Evolutionary conservation across 2,329 filamentous ascomycete genomes (phyloP).

Genomic region (Fonsecaea pedrosoi): DNA sequence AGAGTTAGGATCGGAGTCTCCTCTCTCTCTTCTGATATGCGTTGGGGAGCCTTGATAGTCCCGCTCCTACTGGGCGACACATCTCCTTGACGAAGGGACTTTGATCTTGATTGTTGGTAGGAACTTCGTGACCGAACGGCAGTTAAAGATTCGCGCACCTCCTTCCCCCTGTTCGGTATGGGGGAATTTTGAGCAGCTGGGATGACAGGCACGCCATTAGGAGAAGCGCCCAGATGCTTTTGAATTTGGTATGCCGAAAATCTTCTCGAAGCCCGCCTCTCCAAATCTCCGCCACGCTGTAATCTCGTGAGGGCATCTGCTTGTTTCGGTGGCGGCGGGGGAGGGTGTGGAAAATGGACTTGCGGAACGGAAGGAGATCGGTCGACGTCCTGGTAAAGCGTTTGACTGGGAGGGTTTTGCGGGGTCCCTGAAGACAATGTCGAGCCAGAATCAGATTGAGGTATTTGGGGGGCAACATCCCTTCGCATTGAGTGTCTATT

Average conservation of each 20-base stretch:
- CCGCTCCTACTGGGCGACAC: constrained; percentile 65
- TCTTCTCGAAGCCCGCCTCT: constrained; percentile 86
- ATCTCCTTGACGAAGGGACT: constrained; percentile 62
- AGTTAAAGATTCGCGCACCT: constrained; percentile 83
- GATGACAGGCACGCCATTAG: constrained; percentile 84
- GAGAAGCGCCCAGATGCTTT: constrained; percentile 82
- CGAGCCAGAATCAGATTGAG: constrained; percentile 50
- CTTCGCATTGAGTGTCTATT: constrained; percentile 31
- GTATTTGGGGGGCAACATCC: constrained; percentile 30
- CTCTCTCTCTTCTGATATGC: constrained; percentile 65
- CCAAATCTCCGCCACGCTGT: constrained; percentile 89
- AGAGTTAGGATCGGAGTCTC: constrained; percentile 43
- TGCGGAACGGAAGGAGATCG: constrained; percentile 39
- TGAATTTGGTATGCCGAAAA: constrained; percentile 98
- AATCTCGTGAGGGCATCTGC: constrained; percentile 90
- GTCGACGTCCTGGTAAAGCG: constrained; percentile 73
- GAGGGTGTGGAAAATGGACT: constrained; percentile 71
- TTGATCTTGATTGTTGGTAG: constrained; percentile 59
- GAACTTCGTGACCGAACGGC: constrained; percentile 69
- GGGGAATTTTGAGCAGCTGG: constrained; percentile 73
- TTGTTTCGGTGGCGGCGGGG: constrained; percentile 79
- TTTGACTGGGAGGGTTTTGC: constrained; percentile 76
- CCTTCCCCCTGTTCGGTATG: constrained; percentile 82
- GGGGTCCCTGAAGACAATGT: constrained; percentile 75
- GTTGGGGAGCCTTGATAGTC: constrained; percentile 49